phyloP scores from a whole-genome alignment of 2,329 filamentous ascomycete genomes.

The Epichloe coenophiala region DNA sequence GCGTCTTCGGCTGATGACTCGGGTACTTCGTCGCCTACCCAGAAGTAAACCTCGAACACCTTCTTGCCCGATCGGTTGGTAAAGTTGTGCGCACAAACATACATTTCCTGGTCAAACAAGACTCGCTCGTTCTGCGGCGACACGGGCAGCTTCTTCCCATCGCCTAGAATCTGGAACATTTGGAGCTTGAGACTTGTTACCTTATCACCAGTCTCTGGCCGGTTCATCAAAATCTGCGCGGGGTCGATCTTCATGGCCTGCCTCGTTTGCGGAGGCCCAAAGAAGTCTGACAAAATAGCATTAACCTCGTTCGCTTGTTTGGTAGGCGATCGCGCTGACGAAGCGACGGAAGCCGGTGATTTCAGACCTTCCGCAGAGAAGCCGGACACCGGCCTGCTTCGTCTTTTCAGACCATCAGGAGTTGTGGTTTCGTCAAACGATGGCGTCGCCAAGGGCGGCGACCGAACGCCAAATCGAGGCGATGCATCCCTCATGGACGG shows the following conservation, averaged over 20 bases:
- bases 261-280: constrained; percentile 45
- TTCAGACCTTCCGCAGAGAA: constrained; percentile 6
- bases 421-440: constrained; percentile 4
- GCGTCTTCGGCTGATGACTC: constrained; percentile 58
- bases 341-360: constrained; percentile 14
- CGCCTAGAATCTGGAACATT: constrained; percentile 64
- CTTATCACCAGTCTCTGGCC: constrained; percentile 38
- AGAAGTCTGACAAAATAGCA: constrained; percentile 58
- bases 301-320: constrained; percentile 37
- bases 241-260: constrained; percentile 54
- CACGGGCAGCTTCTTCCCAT: constrained; percentile 65
- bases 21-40: constrained; percentile 71
- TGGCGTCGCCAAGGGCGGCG: constrained; percentile 5
- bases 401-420: neutral
- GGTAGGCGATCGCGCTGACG: constrained; percentile 32
- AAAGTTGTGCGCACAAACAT: constrained; percentile 72
- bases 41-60: constrained; percentile 68
- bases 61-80: constrained; percentile 47
- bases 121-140: constrained; percentile 71
- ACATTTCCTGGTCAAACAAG: constrained; percentile 82
- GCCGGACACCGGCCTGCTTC: constrained; percentile 10
- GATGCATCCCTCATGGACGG: constrained; percentile 22
- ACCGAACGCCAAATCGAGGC: constrained; percentile 9
- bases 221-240: constrained; percentile 53
- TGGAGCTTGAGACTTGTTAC: constrained; percentile 61